Base-by-base conservation (phyloP, 2,329 filamentous ascomycete species). In the Exophiala sideris region DNA sequence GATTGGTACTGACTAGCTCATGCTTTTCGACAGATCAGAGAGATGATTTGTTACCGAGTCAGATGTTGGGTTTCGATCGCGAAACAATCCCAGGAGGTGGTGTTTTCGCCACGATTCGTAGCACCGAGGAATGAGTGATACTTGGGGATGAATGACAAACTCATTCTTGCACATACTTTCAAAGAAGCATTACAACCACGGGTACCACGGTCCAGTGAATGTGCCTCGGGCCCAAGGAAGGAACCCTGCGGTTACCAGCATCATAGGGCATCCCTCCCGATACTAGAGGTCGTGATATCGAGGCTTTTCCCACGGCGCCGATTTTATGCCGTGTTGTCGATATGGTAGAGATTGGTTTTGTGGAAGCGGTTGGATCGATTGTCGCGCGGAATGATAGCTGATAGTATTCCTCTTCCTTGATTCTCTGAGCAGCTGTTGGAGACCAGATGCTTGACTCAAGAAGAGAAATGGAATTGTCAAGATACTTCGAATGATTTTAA, bases 401-500 rank as follows among this genome's bases (percentile, higher is more conserved):
- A 29, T 29, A 8, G 24, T 29, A 8, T 29, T 8, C 24, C 7
- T 29, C 24, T 29, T 29, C 7, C 24, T 29, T 29, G 24, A 29
- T 8, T 29, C 24, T 16, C 16, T 35, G 11, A 35, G 18, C 10
- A 34, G 5, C 24, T 11, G 33, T 16, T 33, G 39, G 4, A 34
- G 33, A 18, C 6, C 40, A 29, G 39, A 51, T 40, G 34, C 24
- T 8, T 41, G 35, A n/a, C 11, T 47, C 45, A 24, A 12, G 38
- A 54, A 29, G 41, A 34, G 32, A 50, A 46, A 20, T 44, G 41
- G 46, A 47, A 48, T 55, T 40, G 21, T 18, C 24, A 34, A 47
- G 52, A 45, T 33, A 54, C 49, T 40, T 45, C 12, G 39, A 12
- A 39, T 52, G 56, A 58, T 58, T 58, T 58, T 58, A 58, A 58